phyloP scores from a whole-genome alignment of 2,329 filamentous ascomycete genomes.

The Whalleya microplaca region DNA sequence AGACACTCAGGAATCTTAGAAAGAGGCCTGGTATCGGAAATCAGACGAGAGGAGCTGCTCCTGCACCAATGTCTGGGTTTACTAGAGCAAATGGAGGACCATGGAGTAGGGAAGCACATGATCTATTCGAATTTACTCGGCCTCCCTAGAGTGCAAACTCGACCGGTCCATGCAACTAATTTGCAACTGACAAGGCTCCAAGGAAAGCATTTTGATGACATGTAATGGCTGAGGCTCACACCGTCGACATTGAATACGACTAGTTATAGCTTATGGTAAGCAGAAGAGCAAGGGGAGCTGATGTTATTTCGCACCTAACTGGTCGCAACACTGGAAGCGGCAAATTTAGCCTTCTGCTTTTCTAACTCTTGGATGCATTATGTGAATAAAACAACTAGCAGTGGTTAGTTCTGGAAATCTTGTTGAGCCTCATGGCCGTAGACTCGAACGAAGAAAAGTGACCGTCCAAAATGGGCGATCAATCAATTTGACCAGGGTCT shows the following conservation, averaged over 20 bases:
- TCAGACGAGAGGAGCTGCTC: slow-evolving; percentile 10
- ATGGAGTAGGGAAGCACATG: slow-evolving; percentile 71
- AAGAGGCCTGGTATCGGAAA: slow-evolving; percentile 8
- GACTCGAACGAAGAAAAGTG: not conserved
- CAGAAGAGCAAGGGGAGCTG: not conserved
- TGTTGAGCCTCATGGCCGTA: not conserved
- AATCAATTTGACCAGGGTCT: not conserved
- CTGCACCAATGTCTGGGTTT: slow-evolving; percentile 46
- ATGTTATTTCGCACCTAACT: not conserved
- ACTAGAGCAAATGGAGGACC: slow-evolving; percentile 60
- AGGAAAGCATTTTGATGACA: not conserved
- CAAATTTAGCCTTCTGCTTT: not conserved
- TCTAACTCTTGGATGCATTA: not conserved
- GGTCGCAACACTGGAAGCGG: not conserved
- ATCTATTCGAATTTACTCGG: slow-evolving; percentile 64
- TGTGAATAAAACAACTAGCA: not conserved
- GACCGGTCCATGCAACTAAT: not conserved
- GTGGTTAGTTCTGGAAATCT: not conserved
- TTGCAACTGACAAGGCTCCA: not conserved
- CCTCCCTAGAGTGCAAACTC: slow-evolving; percentile 42
- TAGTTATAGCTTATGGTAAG: not conserved
- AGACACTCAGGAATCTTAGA: slow-evolving; percentile 8
- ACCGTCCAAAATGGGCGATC: not conserved
- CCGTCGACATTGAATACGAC: not conserved
- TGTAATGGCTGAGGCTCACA: not conserved